A percentile compares a stretch with the other conserved stretches of the same genome.
phyloP scores from a whole-genome alignment of 495 filamentous ascomycete species.

The Talaromyces trachyspermus region DNA sequence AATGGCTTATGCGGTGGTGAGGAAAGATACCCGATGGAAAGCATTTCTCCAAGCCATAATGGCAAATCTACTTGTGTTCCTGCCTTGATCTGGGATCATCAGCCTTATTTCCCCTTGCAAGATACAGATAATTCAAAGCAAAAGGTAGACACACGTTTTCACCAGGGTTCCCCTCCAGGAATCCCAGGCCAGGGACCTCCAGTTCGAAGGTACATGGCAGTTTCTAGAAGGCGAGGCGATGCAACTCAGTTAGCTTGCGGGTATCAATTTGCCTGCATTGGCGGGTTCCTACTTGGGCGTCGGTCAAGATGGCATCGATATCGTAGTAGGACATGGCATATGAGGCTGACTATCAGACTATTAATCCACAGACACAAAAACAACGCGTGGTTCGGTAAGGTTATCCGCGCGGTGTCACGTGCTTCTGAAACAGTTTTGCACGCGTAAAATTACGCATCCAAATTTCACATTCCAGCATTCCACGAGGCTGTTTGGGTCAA shows the following conservation, averaged over 20 bases:
- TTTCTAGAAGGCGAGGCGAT: conserved; percentile 53
- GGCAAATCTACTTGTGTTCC: conserved; percentile 77
- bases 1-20: too few species aligned
- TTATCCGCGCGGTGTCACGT: too few species aligned
- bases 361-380: too few species aligned
- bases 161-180: conserved; percentile 72
- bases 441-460: too few species aligned
- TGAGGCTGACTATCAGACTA: too few species aligned
- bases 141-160: conserved; percentile 48
- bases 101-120: conserved; percentile 1
- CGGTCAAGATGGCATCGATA: conserved; percentile 87
- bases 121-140: conserved; percentile 1
- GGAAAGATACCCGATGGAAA: conserved; percentile 80
- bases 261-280: conserved; percentile 2
- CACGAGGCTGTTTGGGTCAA: too few species aligned
- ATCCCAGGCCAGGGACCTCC: conserved; percentile 76
- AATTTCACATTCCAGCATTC: too few species aligned
- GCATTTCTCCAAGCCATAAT: conserved; percentile 95
- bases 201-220: conserved; percentile 90
- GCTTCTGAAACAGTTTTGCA: too few species aligned
- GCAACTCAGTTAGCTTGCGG: conserved; percentile 11
- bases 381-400: too few species aligned
- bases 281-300: conserved; percentile 60
- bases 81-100: conserved; percentile 54
- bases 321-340: conserved; percentile 78